These are phyloP conservation scores for Maudiozyma turicensis DNA, from an alignment of 805 yeast species.

Conservation along the genomic window DNA sequence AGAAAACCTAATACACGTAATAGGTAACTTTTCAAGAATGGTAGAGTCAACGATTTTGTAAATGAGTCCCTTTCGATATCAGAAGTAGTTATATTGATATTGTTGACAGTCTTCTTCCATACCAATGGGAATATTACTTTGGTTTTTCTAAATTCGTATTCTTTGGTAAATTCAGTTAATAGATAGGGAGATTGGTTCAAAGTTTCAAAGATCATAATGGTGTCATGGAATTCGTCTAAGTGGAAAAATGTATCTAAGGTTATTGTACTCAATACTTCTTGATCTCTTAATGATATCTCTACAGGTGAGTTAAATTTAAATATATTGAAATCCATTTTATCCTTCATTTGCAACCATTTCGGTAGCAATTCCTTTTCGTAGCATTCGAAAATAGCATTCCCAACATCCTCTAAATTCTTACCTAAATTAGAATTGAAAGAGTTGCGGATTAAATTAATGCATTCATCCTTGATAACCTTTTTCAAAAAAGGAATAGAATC, in stretches of 20 bases:
- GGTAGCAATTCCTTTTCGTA: conserved; percentile 50
- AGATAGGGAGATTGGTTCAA: conserved; percentile 57
- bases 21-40: conserved; percentile 41
- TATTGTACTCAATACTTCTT: conserved; percentile 36
- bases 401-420: conserved; percentile 41
- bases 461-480: conserved; percentile 62
- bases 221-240: conserved; percentile 69
- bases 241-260: conserved; percentile 36
- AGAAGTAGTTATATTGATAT: conserved; percentile 13
- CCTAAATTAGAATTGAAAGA: conserved; percentile 57
- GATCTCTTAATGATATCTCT: conserved; percentile 64
- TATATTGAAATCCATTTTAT: conserved; percentile 35
- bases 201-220: conserved; percentile 70
- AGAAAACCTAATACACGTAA: conserved; percentile 65
- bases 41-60: conserved; percentile 16
- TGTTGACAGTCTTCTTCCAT: conserved; percentile 29
- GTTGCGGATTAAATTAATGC: conserved; percentile 53
- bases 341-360: conserved; percentile 53
- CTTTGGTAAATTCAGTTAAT: conserved; percentile 55
- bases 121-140: conserved; percentile 58
- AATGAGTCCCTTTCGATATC: conserved; percentile 25
- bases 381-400: conserved; percentile 35
- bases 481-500: conserved; percentile 70
- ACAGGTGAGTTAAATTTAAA: conserved; percentile 77
- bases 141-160: conserved; percentile 61